Conservation (phyloP, 2,329 filamentous ascomycete species). For the Tolypocladium nubicola region DNA sequence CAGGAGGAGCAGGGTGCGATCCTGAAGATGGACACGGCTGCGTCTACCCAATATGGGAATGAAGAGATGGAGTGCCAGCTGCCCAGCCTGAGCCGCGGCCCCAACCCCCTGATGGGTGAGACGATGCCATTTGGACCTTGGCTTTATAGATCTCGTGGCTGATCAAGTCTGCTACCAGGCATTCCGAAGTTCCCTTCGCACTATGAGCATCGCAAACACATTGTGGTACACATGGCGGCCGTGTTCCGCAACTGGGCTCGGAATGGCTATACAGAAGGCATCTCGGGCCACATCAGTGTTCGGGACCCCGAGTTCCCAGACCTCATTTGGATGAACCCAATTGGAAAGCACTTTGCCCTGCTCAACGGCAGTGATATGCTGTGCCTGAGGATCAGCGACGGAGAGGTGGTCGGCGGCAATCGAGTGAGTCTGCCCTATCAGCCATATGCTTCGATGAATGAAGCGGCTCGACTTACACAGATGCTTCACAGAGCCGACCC, state of each 20-base stretch:
- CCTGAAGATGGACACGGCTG: conserved; percentile 2
- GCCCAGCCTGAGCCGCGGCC: conserved; percentile 11
- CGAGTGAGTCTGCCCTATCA: conserved; percentile 15
- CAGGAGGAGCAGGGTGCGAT: background rate
- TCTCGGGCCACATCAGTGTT: conserved; percentile 50
- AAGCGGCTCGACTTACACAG: background rate
- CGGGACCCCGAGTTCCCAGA: conserved; percentile 52
- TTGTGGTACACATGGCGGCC: conserved; percentile 54
- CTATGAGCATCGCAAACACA: conserved; percentile 46
- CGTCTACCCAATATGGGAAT: background rate
- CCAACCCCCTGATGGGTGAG: conserved; percentile 12
- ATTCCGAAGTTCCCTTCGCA: conserved; percentile 31
- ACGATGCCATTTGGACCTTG: too few relatives aligned
- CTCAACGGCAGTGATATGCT: conserved; percentile 60
- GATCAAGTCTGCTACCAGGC: conserved; percentile 12
- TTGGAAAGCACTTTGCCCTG: conserved; percentile 56
- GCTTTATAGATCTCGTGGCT: background rate
- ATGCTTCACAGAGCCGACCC: conserved; percentile 29
- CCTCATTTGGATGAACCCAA: conserved; percentile 61
- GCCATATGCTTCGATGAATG: background rate
- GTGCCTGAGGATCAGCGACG: conserved; percentile 43
- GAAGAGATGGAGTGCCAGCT: conserved; percentile 9
- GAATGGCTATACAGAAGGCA: conserved; percentile 17
- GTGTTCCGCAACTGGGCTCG: conserved; percentile 32
- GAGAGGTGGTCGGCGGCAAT: conserved; percentile 55